Conservation (phyloP, 768 basidiomycete genomes). For the Russula dissimulans region DNA sequence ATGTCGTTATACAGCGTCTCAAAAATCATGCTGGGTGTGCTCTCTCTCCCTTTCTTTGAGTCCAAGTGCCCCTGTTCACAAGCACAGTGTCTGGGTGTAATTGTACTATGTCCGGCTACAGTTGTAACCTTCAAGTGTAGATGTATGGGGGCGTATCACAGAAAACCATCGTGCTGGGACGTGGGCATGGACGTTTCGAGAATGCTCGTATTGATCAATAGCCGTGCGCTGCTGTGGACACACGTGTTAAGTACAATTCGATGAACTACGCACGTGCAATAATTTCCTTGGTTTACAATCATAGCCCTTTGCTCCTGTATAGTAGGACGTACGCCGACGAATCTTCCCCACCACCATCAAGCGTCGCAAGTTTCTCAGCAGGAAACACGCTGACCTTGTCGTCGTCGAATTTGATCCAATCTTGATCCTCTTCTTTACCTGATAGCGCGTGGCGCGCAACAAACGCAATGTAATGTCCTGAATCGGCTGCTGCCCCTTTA, state of each 20-base stretch:
- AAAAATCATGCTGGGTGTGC: too few species aligned
- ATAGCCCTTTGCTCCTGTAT: conserved; percentile 57
- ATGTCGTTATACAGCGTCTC: too few species aligned
- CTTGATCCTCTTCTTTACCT: conserved; percentile 55
- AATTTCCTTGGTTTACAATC: not conserved
- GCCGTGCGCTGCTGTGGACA: not conserved
- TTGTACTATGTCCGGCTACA: too few species aligned
- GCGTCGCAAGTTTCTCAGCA: conserved; percentile 68
- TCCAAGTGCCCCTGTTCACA: too few species aligned
- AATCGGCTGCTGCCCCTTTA: conserved; percentile 92
- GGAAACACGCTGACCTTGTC: conserved; percentile 86
- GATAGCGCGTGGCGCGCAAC: conserved; percentile 28
- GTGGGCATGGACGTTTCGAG: not conserved
- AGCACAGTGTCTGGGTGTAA: too few species aligned
- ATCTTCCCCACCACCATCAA: conserved; percentile 92
- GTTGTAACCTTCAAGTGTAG: not conserved
- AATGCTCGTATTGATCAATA: not conserved
- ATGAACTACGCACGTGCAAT: conserved; percentile 4
- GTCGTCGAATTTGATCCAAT: conserved; percentile 97
- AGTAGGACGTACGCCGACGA: conserved; percentile 83
- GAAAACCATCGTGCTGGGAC: not conserved
- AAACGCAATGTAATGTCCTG: conserved; percentile 93
- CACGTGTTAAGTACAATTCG: not conserved
- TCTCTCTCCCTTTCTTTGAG: too few species aligned
- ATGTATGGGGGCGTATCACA: not conserved